Percentiles rank a stretch among this genome's conserved stretches.
Evolutionary conservation across 1,139 yeast genomes (phyloP).

Genomic region (Tardiomyces depauwii): DNA sequence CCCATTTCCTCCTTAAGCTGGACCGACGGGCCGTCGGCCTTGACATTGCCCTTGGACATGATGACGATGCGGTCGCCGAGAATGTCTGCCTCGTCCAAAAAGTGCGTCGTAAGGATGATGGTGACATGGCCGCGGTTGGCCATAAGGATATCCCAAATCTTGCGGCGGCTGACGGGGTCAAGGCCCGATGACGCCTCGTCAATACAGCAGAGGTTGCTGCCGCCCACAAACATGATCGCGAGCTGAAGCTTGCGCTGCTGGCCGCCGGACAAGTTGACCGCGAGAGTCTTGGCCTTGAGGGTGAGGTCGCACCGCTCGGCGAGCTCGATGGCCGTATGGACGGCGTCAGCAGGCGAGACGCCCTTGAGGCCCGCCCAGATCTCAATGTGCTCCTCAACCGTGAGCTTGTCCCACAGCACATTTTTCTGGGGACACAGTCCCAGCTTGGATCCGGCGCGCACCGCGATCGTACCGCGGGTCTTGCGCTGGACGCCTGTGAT

Average conservation of each 20-base stretch:
- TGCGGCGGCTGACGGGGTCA: conserved; percentile 27
- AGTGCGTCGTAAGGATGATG: conserved; percentile 27
- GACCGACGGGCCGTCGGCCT: conserved; percentile 24
- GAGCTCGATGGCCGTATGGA: conserved; percentile 9
- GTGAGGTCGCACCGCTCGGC: conserved; percentile 23
- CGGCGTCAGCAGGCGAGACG: conserved; percentile 8
- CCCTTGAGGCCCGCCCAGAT: conserved; percentile 26
- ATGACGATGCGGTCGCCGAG: conserved; percentile 26
- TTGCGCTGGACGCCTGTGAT: conserved; percentile 25
- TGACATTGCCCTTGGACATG: conserved; percentile 22
- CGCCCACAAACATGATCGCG: conserved; percentile 38
- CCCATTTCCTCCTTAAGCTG: conserved; percentile 24
- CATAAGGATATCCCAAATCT: conserved; percentile 27
- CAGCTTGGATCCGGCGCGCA: conserved; percentile 19
- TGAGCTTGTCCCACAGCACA: conserved; percentile 26
- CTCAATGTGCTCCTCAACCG: conserved; percentile 24
- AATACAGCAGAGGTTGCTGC: conserved; percentile 26
- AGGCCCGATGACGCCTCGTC: conserved; percentile 30
- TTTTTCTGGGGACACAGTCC: conserved; percentile 30
- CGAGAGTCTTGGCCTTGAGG: conserved; percentile 13
- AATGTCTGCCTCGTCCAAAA: conserved; percentile 28
- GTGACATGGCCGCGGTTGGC: conserved; percentile 21
- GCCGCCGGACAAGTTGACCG: conserved; percentile 60
- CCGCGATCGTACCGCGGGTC: conserved; percentile 18
- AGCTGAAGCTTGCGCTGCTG: conserved; percentile 85